Percentiles rank a stretch among this genome's conserved stretches.
Evolutionary conservation across 2,329 filamentous ascomycete species (phyloP).

Genomic region (Zalaria obscura): DNA sequence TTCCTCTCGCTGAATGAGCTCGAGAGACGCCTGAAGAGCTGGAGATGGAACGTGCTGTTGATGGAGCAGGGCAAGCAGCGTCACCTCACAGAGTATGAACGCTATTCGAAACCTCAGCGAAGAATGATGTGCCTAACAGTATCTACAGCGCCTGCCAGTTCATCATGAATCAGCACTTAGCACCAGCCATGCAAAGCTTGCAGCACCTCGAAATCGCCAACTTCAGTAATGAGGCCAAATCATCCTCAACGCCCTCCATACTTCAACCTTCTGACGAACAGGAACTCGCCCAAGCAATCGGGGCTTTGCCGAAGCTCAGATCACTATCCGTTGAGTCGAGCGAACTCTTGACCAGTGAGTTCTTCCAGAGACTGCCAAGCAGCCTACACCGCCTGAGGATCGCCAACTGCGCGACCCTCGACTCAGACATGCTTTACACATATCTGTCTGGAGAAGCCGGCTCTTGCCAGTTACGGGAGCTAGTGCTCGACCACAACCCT

Average conservation of each 20-base stretch:
- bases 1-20: conserved; percentile 47
- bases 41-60: conserved; percentile 35
- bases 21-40: conserved; percentile 31
- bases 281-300: conserved; percentile 5
- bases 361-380: conserved; percentile 56
- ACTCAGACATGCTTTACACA: conserved; percentile 46
- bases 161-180: conserved; percentile 3
- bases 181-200: conserved; percentile 6
- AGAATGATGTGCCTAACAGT: not conserved
- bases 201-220: conserved; percentile 5
- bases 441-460: conserved; percentile 56
- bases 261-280: not conserved
- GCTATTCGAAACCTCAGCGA: not conserved
- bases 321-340: conserved; percentile 64
- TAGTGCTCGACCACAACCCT: conserved; percentile 67
- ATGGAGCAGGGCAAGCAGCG: conserved; percentile 1
- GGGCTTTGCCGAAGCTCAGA: conserved; percentile 45
- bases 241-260: not conserved
- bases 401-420: conserved; percentile 65
- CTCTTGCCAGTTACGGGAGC: conserved; percentile 41
- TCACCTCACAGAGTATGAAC: not conserved
- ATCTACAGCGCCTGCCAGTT: not conserved
- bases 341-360: conserved; percentile 50
- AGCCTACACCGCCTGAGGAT: conserved; percentile 55
- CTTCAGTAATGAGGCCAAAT: not conserved